phyloP scores from a whole-genome alignment of 164 flowering plant species.

The Magnolia kwangsiensis region DNA sequence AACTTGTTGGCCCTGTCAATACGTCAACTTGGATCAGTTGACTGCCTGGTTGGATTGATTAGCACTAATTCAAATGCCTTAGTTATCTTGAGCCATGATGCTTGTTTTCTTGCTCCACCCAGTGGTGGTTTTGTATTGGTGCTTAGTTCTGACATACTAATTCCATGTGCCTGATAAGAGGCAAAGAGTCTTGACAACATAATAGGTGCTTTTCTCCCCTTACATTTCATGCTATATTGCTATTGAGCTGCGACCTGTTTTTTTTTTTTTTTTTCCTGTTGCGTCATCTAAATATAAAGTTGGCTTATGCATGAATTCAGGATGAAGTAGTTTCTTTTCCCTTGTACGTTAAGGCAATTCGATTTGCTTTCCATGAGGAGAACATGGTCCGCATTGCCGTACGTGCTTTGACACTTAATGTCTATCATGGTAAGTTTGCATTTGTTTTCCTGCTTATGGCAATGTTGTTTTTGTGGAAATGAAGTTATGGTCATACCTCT shows the following conservation, averaged over 20 bases:
- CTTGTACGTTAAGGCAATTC: constrained; percentile 78
- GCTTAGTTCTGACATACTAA: neutral
- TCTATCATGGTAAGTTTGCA: constrained; percentile 75
- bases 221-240: neutral
- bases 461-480: neutral
- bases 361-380: constrained; percentile 97
- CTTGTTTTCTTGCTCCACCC: neutral
- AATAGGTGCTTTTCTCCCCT: neutral
- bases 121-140: neutral
- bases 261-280: neutral
- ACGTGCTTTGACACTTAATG: constrained; percentile 88
- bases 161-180: neutral
- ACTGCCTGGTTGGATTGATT: neutral
- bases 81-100: no score
- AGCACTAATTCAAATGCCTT: no score
- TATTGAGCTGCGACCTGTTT: neutral
- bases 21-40: neutral
- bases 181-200: neutral
- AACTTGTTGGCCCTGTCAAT: neutral
- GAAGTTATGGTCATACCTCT: neutral
- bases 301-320: constrained; percentile 31
- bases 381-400: constrained; percentile 94
- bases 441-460: neutral
- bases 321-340: constrained; percentile 89
- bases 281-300: neutral